phyloP scores from a whole-genome alignment of 495 filamentous ascomycete genomes.

The Podospora sp. region DNA sequence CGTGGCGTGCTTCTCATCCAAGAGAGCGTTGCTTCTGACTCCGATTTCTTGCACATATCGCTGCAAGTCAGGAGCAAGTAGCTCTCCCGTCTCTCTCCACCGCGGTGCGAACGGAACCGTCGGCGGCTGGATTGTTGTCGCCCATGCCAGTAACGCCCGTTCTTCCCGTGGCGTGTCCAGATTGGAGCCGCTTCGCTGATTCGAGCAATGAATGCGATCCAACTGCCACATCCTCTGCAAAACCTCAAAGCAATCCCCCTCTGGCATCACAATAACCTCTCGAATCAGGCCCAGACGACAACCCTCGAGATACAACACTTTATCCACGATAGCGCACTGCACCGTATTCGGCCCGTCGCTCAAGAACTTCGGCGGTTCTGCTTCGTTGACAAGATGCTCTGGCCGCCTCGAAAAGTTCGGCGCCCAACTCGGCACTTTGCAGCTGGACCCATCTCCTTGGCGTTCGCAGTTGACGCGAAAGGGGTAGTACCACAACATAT shows the following conservation, averaged over 20 bases:
- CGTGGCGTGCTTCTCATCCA: too few species aligned
- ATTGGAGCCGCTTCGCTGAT: not conserved
- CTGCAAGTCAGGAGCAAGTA: too few species aligned
- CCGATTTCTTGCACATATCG: too few species aligned
- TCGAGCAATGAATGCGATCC: not conserved
- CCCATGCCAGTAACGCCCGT: too few species aligned
- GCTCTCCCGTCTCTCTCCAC: not conserved
- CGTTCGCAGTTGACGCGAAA: not conserved
- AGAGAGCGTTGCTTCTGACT: not conserved
- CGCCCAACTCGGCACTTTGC: not conserved
- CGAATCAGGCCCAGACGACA: not conserved
- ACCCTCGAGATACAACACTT: not conserved
- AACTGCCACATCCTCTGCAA: not conserved
- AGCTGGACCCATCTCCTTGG: not conserved
- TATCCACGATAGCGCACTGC: not conserved
- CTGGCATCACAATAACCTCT: not conserved
- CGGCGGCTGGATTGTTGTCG: not conserved
- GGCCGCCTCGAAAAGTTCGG: not conserved
- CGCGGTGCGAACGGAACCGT: not conserved
- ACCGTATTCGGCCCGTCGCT: not conserved
- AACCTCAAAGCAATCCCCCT: not conserved
- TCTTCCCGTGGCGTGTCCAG: not conserved
- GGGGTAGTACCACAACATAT: slow-evolving; percentile 1
- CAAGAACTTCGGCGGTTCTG: not conserved
- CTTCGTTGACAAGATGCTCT: not conserved